Percentiles rank a stretch among this genome's conserved stretches.
These are phyloP conservation scores for Acephala macrosclerotiorum DNA, from an alignment of 2,329 filamentous ascomycete species.

Conservation along the genomic window DNA sequence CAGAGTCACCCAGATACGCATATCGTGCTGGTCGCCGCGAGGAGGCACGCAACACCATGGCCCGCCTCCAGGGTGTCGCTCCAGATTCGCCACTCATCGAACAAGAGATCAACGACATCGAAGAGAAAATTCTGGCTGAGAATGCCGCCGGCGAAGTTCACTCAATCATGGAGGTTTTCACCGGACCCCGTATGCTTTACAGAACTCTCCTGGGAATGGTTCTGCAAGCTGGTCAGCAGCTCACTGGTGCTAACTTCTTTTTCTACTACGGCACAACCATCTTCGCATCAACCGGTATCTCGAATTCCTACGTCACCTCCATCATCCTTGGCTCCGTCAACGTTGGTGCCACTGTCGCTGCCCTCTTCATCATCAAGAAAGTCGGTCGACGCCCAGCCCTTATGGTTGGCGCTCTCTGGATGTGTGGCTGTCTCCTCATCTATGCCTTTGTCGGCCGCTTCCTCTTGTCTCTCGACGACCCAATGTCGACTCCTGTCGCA, in stretches of 20 bases:
- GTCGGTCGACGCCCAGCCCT: constrained; percentile 69
- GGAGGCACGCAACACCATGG: constrained; percentile 57
- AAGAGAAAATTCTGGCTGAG: constrained; percentile 59
- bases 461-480: constrained; percentile 49
- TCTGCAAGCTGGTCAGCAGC: constrained; percentile 71
- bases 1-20: constrained; percentile 61
- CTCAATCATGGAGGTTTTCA: constrained; percentile 67
- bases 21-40: constrained; percentile 55
- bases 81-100: constrained; percentile 50
- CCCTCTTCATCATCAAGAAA: constrained; percentile 70
- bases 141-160: constrained; percentile 41
- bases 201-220: constrained; percentile 67
- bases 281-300: constrained; percentile 69
- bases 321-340: constrained; percentile 75
- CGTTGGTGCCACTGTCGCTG: constrained; percentile 69
- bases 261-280: constrained; percentile 73
- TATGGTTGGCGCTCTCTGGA: constrained; percentile 68
- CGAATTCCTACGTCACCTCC: constrained; percentile 71
- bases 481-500: constrained; percentile 54
- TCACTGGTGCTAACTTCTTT: constrained; percentile 74
- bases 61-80: constrained; percentile 50
- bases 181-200: constrained; percentile 70
- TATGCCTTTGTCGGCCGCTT: constrained; percentile 61
- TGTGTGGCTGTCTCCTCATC: constrained; percentile 65
- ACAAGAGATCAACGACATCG: constrained; percentile 59